Evolutionary conservation across 805 yeast genomes (phyloP), one percentile per base, ranked within the genome.

Genomic region (Candida nitratophila): DNA sequence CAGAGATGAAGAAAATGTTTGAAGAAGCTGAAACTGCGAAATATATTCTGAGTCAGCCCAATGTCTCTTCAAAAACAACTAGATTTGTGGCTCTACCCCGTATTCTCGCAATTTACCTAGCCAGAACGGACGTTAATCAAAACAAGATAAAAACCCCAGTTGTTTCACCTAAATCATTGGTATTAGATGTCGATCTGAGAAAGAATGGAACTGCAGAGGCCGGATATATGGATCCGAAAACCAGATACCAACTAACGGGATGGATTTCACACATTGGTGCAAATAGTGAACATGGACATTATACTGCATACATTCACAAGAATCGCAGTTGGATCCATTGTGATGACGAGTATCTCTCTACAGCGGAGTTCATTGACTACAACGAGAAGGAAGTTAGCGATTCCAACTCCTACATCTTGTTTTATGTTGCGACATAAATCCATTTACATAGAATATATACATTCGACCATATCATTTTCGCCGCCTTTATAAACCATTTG

Each of bases 201-300:
- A 83, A 56, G 73, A 69, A 48, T 61, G 85, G 34, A 70, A 70
- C 45, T 85, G 85, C 1, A 68, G 83, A 47, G 79, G 4, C 32
- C 10, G 20, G 42, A 26, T n/a, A 5, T 3, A 4, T 45, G 12
- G 12, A 26, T 16, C 38, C 58, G 39, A 22, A 54, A 55, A 33
- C 63, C 50, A 20, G 68, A 62, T 85, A 83, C 56, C 74, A 68
- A 47, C 61, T 85, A 32, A 70, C 70, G 44, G 86, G 85, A 1
- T 69, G 83, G 47, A 80, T 85, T 4, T 84, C 83, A 54, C 95
- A 85, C 57, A 69, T 72, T 45, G 93, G 95, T 1, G 38, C 54
- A 1, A 75, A 76, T 37, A 64, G 83, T 43, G 74, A 77, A 46
- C 79, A 86, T 41, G 95, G 95, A 0, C 95, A 85, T 59, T 85